These are phyloP conservation scores for Chytriomyces hyalinus DNA, from an alignment of 192 early-diverging fungal species.

Conservation along the genomic window DNA sequence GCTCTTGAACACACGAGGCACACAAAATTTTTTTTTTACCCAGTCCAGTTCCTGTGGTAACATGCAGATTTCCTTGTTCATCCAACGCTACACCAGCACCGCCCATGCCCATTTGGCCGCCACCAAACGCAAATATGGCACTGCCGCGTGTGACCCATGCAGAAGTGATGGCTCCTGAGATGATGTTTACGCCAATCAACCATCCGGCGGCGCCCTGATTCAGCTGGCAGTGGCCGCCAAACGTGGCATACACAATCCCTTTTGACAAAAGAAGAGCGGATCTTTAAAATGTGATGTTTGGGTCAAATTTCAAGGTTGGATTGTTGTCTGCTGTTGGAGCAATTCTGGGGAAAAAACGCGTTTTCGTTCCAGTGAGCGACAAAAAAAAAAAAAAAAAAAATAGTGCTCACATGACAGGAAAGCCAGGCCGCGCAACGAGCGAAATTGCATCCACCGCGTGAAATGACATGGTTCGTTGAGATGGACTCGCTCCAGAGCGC, in stretches of 20 bases:
- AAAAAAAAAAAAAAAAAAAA: background rate
- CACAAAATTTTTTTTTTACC: background rate
- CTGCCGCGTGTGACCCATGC: slow-evolving; percentile 9
- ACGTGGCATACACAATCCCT: slow-evolving; percentile 23
- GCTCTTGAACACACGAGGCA: too few relatives aligned
- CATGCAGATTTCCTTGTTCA: slow-evolving; percentile 12
- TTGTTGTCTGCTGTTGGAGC: slow-evolving; percentile 31
- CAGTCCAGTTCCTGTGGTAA: slow-evolving; percentile 21
- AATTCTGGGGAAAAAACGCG: background rate
- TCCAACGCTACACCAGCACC: slow-evolving; percentile 17
- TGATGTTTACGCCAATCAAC: slow-evolving; percentile 15
- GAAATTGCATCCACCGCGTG: slow-evolving; percentile 30
- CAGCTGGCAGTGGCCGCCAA: slow-evolving; percentile 35
- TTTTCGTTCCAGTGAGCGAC: background rate
- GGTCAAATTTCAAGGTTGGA: slow-evolving; percentile 13
- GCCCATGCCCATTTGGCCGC: slow-evolving; percentile 20
- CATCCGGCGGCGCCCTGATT: slow-evolving; percentile 29
- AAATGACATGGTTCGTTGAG: slow-evolving; percentile 14
- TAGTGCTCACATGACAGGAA: slow-evolving; percentile 4
- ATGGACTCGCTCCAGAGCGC: background rate
- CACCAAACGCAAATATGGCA: slow-evolving; percentile 11
- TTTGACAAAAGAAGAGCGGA: slow-evolving; percentile 15
- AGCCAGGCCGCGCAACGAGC: slow-evolving; percentile 3
- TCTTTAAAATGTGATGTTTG: slow-evolving; percentile 5
- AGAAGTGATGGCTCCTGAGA: background rate